These are phyloP conservation scores for Favolaschia claudopus DNA, from an alignment of 768 basidiomycete species.

Conservation along the genomic window DNA sequence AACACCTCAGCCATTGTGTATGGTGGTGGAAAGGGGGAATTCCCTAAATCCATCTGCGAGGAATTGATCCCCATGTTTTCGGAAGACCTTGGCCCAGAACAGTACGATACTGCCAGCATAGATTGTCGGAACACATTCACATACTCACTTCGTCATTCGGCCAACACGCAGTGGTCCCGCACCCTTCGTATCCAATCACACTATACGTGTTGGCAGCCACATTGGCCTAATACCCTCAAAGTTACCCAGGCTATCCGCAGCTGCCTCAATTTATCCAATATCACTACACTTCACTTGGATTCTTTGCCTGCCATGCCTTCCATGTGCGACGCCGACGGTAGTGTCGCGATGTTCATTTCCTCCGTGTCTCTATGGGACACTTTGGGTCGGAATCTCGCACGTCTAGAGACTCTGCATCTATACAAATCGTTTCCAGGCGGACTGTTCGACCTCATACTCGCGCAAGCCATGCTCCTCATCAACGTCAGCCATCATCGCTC, in stretches of 20 bases:
- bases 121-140: not conserved
- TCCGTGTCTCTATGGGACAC: conserved; percentile 5
- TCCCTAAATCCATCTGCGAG: not conserved
- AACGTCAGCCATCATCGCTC: conserved; percentile 18
- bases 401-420: conserved; percentile 16
- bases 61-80: conserved; percentile 6
- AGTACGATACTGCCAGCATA: conserved; percentile 14
- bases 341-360: not conserved
- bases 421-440: conserved; percentile 4
- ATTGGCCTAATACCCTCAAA: not conserved
- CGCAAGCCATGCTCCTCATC: conserved; percentile 25
- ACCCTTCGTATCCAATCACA: not conserved
- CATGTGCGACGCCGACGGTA: not conserved
- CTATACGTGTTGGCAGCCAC: not conserved
- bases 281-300: conserved; percentile 17
- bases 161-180: conserved; percentile 10
- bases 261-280: conserved; percentile 6
- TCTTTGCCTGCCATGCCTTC: conserved; percentile 3
- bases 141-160: conserved; percentile 7
- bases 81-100: not conserved
- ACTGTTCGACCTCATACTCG: conserved; percentile 21
- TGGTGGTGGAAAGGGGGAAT: not conserved
- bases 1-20: not conserved
- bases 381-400: conserved; percentile 5
- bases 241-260: conserved; percentile 5